Percentiles rank a stretch among this genome's conserved stretches.
phyloP scores from a whole-genome alignment of 371 early-diverging fungal genomes.

The Haplosporangium sp. region DNA sequence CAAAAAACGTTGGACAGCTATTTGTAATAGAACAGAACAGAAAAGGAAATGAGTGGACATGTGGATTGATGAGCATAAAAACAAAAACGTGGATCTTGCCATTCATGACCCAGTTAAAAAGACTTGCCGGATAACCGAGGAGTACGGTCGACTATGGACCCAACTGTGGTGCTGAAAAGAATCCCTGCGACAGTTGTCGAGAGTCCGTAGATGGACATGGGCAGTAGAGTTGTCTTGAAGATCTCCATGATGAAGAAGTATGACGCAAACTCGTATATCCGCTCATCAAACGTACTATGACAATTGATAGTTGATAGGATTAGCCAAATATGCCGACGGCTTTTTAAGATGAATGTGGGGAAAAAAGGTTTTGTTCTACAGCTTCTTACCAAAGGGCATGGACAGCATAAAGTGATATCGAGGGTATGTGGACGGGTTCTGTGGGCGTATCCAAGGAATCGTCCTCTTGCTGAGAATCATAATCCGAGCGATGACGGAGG shows the following conservation, averaged over 20 bases:
- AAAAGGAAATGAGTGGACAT: neutral
- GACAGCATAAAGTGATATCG: slow-evolving; percentile 24
- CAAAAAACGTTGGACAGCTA: slow-evolving; percentile 40
- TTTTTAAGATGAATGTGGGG: neutral
- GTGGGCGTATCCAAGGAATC: neutral
- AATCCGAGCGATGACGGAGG: too few species aligned
- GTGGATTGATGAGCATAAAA: slow-evolving; percentile 7
- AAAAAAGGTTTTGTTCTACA: too few species aligned
- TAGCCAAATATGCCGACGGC: neutral
- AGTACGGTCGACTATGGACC: slow-evolving; percentile 39
- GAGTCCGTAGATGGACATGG: slow-evolving; percentile 52
- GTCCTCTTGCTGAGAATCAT: neutral
- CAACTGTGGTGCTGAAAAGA: slow-evolving; percentile 45
- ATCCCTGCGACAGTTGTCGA: slow-evolving; percentile 48
- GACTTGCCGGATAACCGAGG: slow-evolving; percentile 33
- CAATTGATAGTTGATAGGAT: too few species aligned
- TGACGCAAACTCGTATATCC: slow-evolving; percentile 53
- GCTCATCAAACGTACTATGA: slow-evolving; percentile 42
- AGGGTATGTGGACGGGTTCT: slow-evolving; percentile 8
- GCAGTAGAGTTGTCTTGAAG: slow-evolving; percentile 48
- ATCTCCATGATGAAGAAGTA: slow-evolving; percentile 54
- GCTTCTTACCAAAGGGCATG: slow-evolving; percentile 40
- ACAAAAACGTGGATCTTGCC: too few species aligned
- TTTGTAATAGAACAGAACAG: too few species aligned
- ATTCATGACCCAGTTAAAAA: too few species aligned